Evolutionary conservation across 169 alveolate species (phyloP).

Genomic region (Perkinsus olseni): DNA sequence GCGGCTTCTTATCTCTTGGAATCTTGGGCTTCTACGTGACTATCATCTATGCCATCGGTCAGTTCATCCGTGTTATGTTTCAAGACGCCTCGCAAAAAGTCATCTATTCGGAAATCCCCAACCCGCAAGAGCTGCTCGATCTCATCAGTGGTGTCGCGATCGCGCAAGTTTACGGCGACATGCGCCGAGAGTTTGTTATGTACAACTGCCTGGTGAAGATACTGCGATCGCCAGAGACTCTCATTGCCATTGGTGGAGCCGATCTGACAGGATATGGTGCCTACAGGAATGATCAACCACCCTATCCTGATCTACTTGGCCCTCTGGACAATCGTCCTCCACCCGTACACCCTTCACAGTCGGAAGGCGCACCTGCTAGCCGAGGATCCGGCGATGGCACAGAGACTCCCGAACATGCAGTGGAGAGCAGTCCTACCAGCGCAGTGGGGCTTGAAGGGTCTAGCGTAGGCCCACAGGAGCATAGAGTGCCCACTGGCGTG

Average conservation of each 20-base stretch:
- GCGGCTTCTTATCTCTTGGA: background rate
- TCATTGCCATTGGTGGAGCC: background rate
- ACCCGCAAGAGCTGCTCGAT: background rate
- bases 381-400: background rate
- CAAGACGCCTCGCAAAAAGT: background rate
- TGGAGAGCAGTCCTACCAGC: too few species aligned
- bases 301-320: background rate
- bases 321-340: background rate
- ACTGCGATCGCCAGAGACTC: background rate
- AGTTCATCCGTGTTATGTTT: background rate
- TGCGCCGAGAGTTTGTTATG: background rate
- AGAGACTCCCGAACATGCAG: too few species aligned
- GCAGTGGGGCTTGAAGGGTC: too few species aligned
- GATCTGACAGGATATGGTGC: background rate
- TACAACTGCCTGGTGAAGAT: background rate
- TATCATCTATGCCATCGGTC: background rate
- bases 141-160: background rate
- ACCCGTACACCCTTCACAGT: background rate
- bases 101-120: slow-evolving; percentile 3
- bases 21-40: background rate
- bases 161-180: background rate
- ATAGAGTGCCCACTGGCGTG: background rate
- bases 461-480: background rate
- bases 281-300: background rate
- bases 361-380: background rate